A percentile compares a stretch with the other conserved stretches of the same genome.
Conservation (phyloP, 73 alveolate species). For the Paramecium primaurelia region DNA sequence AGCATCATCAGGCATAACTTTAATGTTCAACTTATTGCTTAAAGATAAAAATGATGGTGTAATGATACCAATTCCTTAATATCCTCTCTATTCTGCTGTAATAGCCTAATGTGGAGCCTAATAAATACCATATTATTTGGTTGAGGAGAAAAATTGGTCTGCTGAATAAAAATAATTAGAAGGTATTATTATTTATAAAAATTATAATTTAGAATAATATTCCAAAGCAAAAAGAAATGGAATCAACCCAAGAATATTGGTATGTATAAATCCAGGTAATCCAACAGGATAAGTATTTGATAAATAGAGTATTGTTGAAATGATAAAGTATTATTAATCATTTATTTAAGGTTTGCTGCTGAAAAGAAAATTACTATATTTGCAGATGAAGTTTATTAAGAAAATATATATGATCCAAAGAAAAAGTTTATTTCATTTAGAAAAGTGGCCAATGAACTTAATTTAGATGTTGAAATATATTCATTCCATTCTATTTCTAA, state of each 20-base stretch:
- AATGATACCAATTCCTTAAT: constrained; percentile 94
- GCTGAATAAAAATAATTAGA: constrained; percentile 66
- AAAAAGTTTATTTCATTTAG: constrained; percentile 80
- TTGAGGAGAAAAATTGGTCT: constrained; percentile 90
- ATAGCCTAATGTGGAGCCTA: constrained; percentile 84
- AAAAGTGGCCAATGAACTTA: constrained; percentile 70
- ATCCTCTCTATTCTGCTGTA: constrained; percentile 96
- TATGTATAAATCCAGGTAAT: constrained; percentile 96
- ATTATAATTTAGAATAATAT: background rate
- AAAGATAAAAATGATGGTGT: constrained; percentile 73
- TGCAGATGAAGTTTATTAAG: constrained; percentile 99
- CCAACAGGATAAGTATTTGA: constrained; percentile 94
- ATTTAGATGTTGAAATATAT: constrained; percentile 72
- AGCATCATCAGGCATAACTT: constrained; percentile 53
- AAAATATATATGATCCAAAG: constrained; percentile 80
- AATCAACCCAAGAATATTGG: constrained; percentile 75
- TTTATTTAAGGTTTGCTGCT: constrained; percentile 44
- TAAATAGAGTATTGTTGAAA: constrained; percentile 75
- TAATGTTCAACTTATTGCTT: constrained; percentile 1
- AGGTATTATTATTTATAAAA: background rate
- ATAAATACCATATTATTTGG: constrained; percentile 86
- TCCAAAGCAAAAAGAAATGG: constrained; percentile 74
- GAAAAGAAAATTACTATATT: constrained; percentile 80
- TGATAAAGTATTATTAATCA: constrained; percentile 37
- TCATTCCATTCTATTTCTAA: constrained; percentile 85